phyloP scores from a whole-genome alignment of 805 yeast genomes.

The Candida anglica region DNA sequence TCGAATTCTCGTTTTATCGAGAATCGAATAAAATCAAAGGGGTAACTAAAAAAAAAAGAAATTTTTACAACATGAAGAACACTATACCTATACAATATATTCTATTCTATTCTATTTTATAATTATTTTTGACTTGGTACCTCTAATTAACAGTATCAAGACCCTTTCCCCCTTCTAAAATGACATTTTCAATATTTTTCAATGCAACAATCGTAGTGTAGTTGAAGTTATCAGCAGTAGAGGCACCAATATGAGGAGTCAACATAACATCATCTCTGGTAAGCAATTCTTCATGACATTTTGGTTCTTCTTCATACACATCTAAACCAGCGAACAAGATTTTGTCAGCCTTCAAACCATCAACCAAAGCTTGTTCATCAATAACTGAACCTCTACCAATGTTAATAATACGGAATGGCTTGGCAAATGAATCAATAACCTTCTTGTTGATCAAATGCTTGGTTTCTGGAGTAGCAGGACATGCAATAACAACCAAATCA shows the following conservation, averaged over 20 bases:
- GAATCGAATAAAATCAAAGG: no score
- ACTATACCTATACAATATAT: no score
- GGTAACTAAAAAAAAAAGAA: neutral
- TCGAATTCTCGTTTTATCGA: no score
- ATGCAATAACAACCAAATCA: slow-evolving; percentile 63
- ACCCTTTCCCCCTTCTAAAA: slow-evolving; percentile 38
- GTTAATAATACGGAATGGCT: slow-evolving; percentile 62
- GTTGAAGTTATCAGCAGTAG: slow-evolving; percentile 54
- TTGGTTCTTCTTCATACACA: slow-evolving; percentile 65
- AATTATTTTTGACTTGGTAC: neutral
- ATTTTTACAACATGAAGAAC: neutral
- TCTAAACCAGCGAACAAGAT: slow-evolving; percentile 68
- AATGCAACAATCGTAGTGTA: slow-evolving; percentile 51
- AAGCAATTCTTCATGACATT: slow-evolving; percentile 44
- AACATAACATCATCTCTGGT: slow-evolving; percentile 59
- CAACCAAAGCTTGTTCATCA: slow-evolving; percentile 61
- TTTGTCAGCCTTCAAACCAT: slow-evolving; percentile 56
- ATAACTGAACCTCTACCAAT: slow-evolving; percentile 73
- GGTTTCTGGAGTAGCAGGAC: slow-evolving; percentile 64
- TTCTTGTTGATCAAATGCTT: slow-evolving; percentile 47
- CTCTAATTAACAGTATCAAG: slow-evolving; percentile 24
- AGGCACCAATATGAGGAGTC: slow-evolving; percentile 72
- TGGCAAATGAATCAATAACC: slow-evolving; percentile 43
- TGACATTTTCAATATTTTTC: slow-evolving; percentile 47
- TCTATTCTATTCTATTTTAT: no score